Evolutionary conservation across 441 rosid species (phyloP).

Genomic region (Corymbia citriodora): DNA sequence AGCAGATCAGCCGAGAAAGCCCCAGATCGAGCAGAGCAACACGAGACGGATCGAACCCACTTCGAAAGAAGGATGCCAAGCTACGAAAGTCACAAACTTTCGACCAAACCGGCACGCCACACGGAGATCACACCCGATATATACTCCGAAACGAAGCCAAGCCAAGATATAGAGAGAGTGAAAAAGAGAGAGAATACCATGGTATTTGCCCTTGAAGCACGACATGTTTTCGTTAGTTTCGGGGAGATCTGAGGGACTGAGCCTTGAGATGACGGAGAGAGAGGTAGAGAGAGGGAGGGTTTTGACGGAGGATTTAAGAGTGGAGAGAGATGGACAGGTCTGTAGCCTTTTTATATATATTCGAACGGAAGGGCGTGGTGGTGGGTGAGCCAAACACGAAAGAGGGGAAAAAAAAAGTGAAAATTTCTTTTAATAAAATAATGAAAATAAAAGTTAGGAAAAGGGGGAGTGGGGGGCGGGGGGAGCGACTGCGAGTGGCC

Average conservation of each 20-base stretch:
- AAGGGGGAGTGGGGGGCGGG: background rate
- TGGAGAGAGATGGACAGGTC: background rate
- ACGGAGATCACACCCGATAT: background rate
- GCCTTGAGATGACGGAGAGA: background rate
- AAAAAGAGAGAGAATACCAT: background rate
- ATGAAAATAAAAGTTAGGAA: too few relatives aligned
- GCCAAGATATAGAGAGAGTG: background rate
- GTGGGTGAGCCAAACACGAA: background rate
- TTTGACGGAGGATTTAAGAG: background rate
- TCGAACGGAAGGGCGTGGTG: background rate
- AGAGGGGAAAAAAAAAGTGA: rapidly evolving
- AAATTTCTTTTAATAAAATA: background rate
- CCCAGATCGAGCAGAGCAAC: background rate
- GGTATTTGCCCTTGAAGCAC: slow-evolving; percentile 17
- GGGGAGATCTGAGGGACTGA: background rate
- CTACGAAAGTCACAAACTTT: background rate
- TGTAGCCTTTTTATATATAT: background rate
- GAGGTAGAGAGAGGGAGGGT: background rate
- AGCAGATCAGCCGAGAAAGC: too few relatives aligned
- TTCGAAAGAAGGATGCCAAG: background rate
- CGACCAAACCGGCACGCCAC: background rate
- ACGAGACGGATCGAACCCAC: background rate
- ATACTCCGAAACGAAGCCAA: background rate
- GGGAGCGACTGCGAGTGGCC: background rate
- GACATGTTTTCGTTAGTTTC: slow-evolving; percentile 1